Conservation (phyloP, 2,329 filamentous ascomycete genomes). For the Paracoccidioides brasiliensis region DNA sequence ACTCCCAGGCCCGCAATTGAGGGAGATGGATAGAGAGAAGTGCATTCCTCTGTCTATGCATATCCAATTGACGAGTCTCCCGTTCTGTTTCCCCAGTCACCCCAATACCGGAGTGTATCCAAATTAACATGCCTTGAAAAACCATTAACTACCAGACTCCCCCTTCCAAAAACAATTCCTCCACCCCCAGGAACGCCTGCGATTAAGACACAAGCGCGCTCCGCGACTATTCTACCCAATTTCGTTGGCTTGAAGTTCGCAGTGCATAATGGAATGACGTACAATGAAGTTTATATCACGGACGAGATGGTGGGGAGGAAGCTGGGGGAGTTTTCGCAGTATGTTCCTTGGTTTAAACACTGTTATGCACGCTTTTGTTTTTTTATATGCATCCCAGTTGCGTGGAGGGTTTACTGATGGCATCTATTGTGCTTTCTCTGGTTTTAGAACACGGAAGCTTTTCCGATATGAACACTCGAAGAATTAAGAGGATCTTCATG, state of each 20-base stretch:
- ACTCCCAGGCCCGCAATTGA: background rate
- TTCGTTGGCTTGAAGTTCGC: constrained; percentile 85
- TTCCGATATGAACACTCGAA: constrained; percentile 59
- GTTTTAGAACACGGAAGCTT: constrained; percentile 49
- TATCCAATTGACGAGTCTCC: background rate
- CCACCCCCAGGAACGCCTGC: constrained; percentile 53
- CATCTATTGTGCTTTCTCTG: constrained; percentile 26
- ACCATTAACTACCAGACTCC: constrained; percentile 19
- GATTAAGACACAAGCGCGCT: constrained; percentile 75
- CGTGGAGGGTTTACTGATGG: background rate
- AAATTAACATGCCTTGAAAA: background rate
- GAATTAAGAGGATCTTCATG: constrained; percentile 31
- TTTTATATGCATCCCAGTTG: background rate
- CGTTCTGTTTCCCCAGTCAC: too few relatives aligned
- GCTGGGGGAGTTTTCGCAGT: constrained; percentile 83
- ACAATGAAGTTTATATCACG: constrained; percentile 69
- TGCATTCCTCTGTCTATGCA: background rate
- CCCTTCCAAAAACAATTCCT: constrained; percentile 29
- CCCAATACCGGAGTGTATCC: background rate
- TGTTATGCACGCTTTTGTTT: background rate
- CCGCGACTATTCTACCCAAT: constrained; percentile 80
- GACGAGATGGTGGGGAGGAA: constrained; percentile 97
- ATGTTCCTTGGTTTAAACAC: constrained; percentile 30
- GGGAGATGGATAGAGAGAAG: background rate
- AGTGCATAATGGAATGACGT: constrained; percentile 82